These are phyloP conservation scores for Westerdykella ornata DNA, from an alignment of 2,329 filamentous ascomycete species.

Conservation along the genomic window DNA sequence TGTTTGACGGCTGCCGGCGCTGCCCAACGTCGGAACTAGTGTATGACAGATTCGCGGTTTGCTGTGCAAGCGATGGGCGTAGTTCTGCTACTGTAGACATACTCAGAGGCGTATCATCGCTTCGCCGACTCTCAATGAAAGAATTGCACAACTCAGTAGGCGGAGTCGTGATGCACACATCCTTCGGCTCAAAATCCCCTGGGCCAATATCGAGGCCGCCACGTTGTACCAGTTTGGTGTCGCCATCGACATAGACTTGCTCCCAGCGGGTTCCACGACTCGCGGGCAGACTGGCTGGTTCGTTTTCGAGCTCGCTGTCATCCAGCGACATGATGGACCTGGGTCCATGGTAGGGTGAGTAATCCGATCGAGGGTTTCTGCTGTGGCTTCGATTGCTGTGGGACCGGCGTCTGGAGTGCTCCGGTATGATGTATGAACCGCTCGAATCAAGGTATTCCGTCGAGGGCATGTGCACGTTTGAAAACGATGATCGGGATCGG, in stretches of 20 bases:
- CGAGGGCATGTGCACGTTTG: slow-evolving; percentile 31
- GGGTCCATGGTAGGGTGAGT: slow-evolving; percentile 29
- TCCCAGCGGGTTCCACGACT: slow-evolving; percentile 35
- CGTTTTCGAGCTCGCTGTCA: slow-evolving; percentile 34
- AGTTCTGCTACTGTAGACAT: slow-evolving; percentile 19
- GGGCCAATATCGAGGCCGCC: slow-evolving; percentile 25
- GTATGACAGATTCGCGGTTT: background rate
- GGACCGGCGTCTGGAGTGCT: slow-evolving; percentile 23
- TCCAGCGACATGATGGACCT: slow-evolving; percentile 36
- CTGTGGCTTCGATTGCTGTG: slow-evolving; percentile 12
- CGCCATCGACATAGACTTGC: slow-evolving; percentile 36
- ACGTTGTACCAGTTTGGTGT: slow-evolving; percentile 33
- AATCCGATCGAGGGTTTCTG: slow-evolving; percentile 30
- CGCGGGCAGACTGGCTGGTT: slow-evolving; percentile 28
- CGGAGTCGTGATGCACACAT: slow-evolving; percentile 33
- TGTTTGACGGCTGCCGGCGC: slow-evolving; percentile 17
- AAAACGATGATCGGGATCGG: slow-evolving; percentile 26
- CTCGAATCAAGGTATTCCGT: slow-evolving; percentile 42
- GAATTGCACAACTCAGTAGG: slow-evolving; percentile 27
- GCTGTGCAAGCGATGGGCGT: slow-evolving; percentile 13
- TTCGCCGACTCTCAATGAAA: slow-evolving; percentile 19
- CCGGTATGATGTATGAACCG: slow-evolving; percentile 39
- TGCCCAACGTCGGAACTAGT: background rate
- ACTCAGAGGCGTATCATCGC: slow-evolving; percentile 22
- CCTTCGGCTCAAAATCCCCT: slow-evolving; percentile 32